Conservation (phyloP, 1,139 yeast genomes). For the Trichomonascaceae sp. region DNA sequence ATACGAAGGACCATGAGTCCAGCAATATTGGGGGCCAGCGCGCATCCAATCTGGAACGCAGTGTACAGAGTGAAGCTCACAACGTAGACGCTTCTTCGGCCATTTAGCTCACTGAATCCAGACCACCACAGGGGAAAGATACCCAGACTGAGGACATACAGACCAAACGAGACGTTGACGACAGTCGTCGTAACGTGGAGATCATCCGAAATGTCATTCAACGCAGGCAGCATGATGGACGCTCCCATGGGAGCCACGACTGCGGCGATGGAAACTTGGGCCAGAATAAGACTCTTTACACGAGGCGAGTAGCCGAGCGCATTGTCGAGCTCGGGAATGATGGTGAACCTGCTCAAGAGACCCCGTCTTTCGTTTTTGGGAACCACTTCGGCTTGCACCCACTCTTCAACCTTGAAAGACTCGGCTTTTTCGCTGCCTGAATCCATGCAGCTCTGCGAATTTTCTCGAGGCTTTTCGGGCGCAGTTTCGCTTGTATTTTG, state of each 20-base stretch:
- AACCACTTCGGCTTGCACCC: slow-evolving; percentile 2
- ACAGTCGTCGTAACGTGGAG: slow-evolving; percentile 44
- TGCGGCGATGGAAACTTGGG: slow-evolving; percentile 60
- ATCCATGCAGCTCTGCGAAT: too few relatives aligned
- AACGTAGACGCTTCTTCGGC: slow-evolving; percentile 62
- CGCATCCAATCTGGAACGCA: slow-evolving; percentile 60
- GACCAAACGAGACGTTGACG: slow-evolving; percentile 71
- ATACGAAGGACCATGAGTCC: slow-evolving; percentile 57
- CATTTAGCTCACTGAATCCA: slow-evolving; percentile 52
- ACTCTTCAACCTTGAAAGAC: too few relatives aligned
- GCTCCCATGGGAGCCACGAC: slow-evolving; percentile 90
- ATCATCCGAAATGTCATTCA: slow-evolving; percentile 42
- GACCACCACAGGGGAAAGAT: slow-evolving; percentile 89
- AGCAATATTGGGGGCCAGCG: slow-evolving; percentile 48
- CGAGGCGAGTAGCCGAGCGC: slow-evolving; percentile 47
- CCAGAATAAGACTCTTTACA: slow-evolving; percentile 42
- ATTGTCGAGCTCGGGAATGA: slow-evolving; percentile 62
- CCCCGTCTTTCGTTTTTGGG: slow-evolving; percentile 18
- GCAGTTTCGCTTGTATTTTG: too few relatives aligned
- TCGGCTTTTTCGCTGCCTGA: too few relatives aligned
- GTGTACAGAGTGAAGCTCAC: slow-evolving; percentile 50
- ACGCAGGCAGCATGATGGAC: slow-evolving; percentile 69
- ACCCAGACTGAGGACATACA: slow-evolving; percentile 61
- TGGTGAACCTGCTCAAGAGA: slow-evolving; percentile 24
- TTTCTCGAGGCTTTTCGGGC: too few relatives aligned